Evolutionary conservation across 306 rosid genomes (phyloP).

Genomic region (Cucurbita pepo): DNA sequence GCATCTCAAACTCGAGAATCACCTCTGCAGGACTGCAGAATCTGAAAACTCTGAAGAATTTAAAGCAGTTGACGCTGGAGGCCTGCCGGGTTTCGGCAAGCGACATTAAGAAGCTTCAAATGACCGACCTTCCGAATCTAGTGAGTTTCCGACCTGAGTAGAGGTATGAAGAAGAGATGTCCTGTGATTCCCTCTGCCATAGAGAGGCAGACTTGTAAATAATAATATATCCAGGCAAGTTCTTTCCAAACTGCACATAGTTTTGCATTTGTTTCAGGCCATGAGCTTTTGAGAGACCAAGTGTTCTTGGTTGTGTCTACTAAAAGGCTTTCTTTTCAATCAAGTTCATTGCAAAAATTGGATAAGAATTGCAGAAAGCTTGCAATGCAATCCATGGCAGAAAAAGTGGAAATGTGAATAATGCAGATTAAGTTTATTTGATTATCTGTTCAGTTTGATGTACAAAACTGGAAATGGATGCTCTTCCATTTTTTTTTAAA

Average conservation of each 20-base stretch:
- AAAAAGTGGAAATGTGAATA: neutral
- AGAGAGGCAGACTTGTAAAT: constrained; percentile 7
- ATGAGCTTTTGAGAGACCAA: neutral
- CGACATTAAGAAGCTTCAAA: constrained; percentile 65
- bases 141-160: constrained; percentile 83
- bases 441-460: neutral
- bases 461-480: constrained; percentile 1
- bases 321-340: neutral
- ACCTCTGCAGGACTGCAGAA: constrained; percentile 55
- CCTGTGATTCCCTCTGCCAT: neutral
- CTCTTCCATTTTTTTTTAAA: neutral
- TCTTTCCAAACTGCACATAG: constrained; percentile 3
- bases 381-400: constrained; percentile 2
- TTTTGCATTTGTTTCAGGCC: constrained; percentile 1
- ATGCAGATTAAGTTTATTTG: constrained; percentile 2
- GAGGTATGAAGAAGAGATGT: neutral
- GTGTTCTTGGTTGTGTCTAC: constrained; percentile 3
- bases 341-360: neutral
- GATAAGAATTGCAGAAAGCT: neutral
- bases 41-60: constrained; percentile 60
- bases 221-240: neutral
- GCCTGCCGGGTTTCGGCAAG: constrained; percentile 63
- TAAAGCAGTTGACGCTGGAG: constrained; percentile 76
- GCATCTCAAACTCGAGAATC: constrained; percentile 61
- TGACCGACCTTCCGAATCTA: constrained; percentile 55